These are phyloP conservation scores for Dioscorea zingiberensis DNA, from an alignment of 106 monocot species.

Conservation along the genomic window DNA sequence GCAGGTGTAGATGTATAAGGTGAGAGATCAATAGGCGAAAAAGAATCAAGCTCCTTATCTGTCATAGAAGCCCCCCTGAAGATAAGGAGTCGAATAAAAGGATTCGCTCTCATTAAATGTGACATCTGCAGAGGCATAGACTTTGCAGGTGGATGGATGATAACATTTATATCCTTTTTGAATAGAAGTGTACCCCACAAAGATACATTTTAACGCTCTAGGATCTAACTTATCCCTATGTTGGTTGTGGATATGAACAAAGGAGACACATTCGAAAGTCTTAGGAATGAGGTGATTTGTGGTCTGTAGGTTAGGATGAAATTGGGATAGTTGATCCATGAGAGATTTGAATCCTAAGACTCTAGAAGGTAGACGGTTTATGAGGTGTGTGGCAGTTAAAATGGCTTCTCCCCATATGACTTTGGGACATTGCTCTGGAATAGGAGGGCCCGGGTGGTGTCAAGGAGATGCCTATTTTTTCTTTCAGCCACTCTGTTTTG, in stretches of 20 bases:
- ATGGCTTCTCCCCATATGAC: constrained; percentile 5
- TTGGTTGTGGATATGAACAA: neutral
- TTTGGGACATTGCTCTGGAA: constrained; percentile 1
- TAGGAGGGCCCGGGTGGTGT: constrained; percentile 1
- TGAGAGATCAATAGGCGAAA: too few relatives aligned
- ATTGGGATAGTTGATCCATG: neutral
- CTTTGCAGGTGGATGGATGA: too few relatives aligned
- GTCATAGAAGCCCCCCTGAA: too few relatives aligned
- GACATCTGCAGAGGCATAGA: too few relatives aligned
- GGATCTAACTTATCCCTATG: constrained; percentile 3
- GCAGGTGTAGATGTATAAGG: too few relatives aligned
- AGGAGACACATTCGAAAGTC: constrained; percentile 20
- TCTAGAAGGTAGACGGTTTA: constrained; percentile 16
- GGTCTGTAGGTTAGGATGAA: neutral
- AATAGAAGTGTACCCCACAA: constrained; percentile 16
- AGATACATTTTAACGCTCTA: constrained; percentile 5
- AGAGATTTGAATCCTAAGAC: constrained; percentile 3
- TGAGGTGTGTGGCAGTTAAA: neutral
- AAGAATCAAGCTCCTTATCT: too few relatives aligned
- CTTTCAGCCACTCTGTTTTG: constrained; percentile 22
- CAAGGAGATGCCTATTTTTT: constrained; percentile 16
- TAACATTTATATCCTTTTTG: too few relatives aligned
- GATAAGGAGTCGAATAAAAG: too few relatives aligned
- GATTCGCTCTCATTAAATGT: too few relatives aligned
- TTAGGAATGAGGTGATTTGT: neutral